phyloP scores from a whole-genome alignment of 83 land plant genomes.

The Picea abies region DNA sequence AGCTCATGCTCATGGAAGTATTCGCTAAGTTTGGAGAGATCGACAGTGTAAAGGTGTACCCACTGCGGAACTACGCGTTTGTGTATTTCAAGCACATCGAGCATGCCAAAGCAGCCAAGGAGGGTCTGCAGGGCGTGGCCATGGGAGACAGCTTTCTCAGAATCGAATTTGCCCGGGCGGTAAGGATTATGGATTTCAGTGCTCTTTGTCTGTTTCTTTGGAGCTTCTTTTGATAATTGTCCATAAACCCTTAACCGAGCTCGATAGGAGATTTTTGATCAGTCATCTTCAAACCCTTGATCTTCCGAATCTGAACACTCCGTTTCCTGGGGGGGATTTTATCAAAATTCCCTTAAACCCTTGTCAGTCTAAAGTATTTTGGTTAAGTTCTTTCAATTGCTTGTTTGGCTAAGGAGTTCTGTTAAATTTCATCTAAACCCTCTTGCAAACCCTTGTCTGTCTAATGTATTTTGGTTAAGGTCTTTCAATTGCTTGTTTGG shows the following conservation, averaged over 20 bases:
- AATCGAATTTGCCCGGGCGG: slow-evolving; percentile 88
- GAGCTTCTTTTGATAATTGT: no score
- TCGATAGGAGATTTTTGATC: neutral
- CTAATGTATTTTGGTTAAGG: no score
- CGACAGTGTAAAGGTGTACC: slow-evolving; percentile 57
- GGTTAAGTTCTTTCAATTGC: no score
- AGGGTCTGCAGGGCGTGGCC: slow-evolving; percentile 56
- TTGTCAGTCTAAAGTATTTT: no score
- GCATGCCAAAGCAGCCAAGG: slow-evolving; percentile 76
- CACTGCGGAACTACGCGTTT: slow-evolving; percentile 74
- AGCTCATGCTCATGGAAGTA: slow-evolving; percentile 48
- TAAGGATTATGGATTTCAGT: slow-evolving; percentile 24
- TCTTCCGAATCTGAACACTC: no score
- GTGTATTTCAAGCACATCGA: slow-evolving; percentile 62
- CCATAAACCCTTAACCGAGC: no score
- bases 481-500: neutral
- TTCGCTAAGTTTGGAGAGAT: slow-evolving; percentile 68
- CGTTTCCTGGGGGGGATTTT: no score
- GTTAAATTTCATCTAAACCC: neutral
- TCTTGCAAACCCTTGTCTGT: neutral
- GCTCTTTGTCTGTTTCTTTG: no score
- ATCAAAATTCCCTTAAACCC: neutral
- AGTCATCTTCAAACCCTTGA: neutral
- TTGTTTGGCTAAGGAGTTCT: neutral
- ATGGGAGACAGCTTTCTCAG: slow-evolving; percentile 52